Evolutionary conservation across 352 stramenopile genomes (phyloP).

Genomic region (Pythium plurisporium): DNA sequence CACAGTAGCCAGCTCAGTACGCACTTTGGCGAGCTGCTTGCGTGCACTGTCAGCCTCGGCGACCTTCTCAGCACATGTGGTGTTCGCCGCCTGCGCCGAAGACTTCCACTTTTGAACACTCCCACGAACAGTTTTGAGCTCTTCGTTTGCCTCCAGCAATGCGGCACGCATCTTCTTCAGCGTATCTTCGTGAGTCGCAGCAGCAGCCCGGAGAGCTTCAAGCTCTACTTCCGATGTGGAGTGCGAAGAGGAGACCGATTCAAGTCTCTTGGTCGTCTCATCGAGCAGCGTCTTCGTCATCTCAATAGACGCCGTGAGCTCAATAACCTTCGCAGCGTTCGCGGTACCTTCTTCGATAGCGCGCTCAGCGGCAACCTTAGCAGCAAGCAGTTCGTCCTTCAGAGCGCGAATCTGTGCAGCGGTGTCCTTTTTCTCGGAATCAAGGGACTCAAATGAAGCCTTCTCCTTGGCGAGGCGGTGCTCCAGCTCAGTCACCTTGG

Average conservation of each 20-base stretch:
- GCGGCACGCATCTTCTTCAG: slow-evolving; percentile 69
- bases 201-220: slow-evolving; percentile 33
- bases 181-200: slow-evolving; percentile 51
- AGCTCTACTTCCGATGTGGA: slow-evolving; percentile 32
- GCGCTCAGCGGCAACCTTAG: slow-evolving; percentile 41
- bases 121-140: slow-evolving; percentile 69
- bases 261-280: slow-evolving; percentile 32
- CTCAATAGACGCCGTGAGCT: slow-evolving; percentile 33
- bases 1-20: slow-evolving; percentile 39
- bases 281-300: slow-evolving; percentile 28
- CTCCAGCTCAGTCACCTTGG: slow-evolving; percentile 16
- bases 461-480: slow-evolving; percentile 28
- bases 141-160: slow-evolving; percentile 63
- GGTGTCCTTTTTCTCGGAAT: slow-evolving; percentile 39
- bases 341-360: slow-evolving; percentile 25
- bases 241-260: slow-evolving; percentile 28
- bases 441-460: slow-evolving; percentile 15
- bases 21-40: slow-evolving; percentile 57
- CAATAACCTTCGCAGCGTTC: slow-evolving; percentile 31
- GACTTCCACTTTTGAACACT: slow-evolving; percentile 72
- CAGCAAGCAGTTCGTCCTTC: slow-evolving; percentile 47
- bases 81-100: slow-evolving; percentile 56
- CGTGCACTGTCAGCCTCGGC: slow-evolving; percentile 55
- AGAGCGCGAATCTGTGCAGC: slow-evolving; percentile 30
- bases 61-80: slow-evolving; percentile 58